phyloP scores from a whole-genome alignment of 495 filamentous ascomycete species.

The Lepidopterella palustris region DNA sequence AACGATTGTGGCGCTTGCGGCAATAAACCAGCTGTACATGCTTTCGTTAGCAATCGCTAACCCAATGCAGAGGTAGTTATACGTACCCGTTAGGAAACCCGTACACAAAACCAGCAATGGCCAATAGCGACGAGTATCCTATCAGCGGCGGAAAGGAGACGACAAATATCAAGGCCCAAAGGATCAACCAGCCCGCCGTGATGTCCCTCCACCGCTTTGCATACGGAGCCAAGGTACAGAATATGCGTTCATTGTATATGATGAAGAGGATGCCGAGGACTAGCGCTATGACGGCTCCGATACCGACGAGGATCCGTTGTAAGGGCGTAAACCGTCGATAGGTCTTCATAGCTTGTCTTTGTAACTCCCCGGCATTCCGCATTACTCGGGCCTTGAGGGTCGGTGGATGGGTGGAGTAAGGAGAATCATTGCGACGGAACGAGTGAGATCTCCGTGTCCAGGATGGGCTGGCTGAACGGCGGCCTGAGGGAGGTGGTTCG shows the following conservation, averaged over 20 bases:
- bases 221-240: slow-evolving; percentile 60
- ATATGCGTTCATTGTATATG: slow-evolving; percentile 69
- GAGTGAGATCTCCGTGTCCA: slow-evolving; percentile 39
- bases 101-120: slow-evolving; percentile 86
- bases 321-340: slow-evolving; percentile 51
- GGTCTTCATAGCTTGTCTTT: slow-evolving; percentile 34
- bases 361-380: slow-evolving; percentile 39
- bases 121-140: slow-evolving; percentile 83
- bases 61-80: neutral
- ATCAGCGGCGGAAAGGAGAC: slow-evolving; percentile 86
- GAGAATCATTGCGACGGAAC: slow-evolving; percentile 38
- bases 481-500: slow-evolving; percentile 26
- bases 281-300: slow-evolving; percentile 44
- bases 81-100: slow-evolving; percentile 76
- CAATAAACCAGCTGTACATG: slow-evolving; percentile 66
- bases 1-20: slow-evolving; percentile 66
- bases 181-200: slow-evolving; percentile 64
- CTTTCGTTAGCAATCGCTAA: neutral
- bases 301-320: slow-evolving; percentile 54
- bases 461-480: slow-evolving; percentile 32
- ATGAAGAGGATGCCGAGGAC: slow-evolving; percentile 59
- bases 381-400: slow-evolving; percentile 44
- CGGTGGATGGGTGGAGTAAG: slow-evolving; percentile 23
- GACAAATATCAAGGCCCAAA: slow-evolving; percentile 70
- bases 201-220: slow-evolving; percentile 68